Evolutionary conservation across 805 yeast genomes (phyloP), one percentile per base, ranked within the genome.

Genomic region (Kodamaea kakaduensis): DNA sequence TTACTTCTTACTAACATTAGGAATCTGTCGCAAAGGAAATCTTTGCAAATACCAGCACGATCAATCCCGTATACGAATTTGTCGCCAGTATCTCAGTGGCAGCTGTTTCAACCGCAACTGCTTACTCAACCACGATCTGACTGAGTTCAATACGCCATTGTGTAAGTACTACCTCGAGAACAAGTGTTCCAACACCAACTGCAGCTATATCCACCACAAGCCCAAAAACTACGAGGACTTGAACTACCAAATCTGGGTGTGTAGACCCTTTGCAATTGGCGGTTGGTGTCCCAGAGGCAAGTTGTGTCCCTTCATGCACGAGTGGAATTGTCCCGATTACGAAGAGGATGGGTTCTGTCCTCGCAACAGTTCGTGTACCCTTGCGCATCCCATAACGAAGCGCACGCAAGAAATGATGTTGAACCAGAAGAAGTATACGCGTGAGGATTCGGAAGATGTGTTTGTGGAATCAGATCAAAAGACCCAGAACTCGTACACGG

Each of bases 231-330:
- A 71, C 65, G 61, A 48, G 48, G 34, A 75, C 67, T 24, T 55
- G 45, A 17, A 47, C 53, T 29, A 42, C 27, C 68, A 63, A 18
- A 58, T 77, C 3, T 58, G 65, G 50, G 63, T 76, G 0, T 84
- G 95, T 50, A 64, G 85, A 15, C 77, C 73, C 18, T 85, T 84
- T 61, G 72, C 89, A 4, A 47, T 78, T 21, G 74, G 75, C 12
- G 88, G 89, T 1, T 82, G 73, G 59, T 85, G 94, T 55, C 71
- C 63, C 19, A 54, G 73, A 16, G 95, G 93, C 0, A 49, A 58
- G 17, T 43, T 48, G 19, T 84, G 94, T 50, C 65, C 71, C 5
- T 69, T 72, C 30, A 55, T 70, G 22, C 95, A 84, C 50, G 56
- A 59, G 10, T 71, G 64, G 45, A 74, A 75, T 39, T 84, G 94